phyloP scores from a whole-genome alignment of 1,284 basidiomycete species.

The Ganoderma boninense region DNA sequence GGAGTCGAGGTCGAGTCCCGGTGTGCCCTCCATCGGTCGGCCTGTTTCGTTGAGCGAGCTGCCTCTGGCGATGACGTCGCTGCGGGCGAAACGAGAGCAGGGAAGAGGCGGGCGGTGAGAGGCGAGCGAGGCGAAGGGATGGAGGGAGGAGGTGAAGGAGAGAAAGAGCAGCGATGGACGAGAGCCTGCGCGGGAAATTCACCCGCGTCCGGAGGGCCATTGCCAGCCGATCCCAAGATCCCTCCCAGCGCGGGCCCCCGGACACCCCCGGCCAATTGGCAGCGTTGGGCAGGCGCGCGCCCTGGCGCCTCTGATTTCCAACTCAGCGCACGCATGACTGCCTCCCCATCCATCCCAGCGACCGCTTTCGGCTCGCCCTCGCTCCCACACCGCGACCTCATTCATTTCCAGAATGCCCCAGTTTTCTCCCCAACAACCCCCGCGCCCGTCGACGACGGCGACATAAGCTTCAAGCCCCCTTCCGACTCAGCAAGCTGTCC shows the following conservation, averaged over 20 bases:
- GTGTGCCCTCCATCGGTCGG: slow-evolving; percentile 5
- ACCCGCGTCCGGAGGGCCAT: not conserved
- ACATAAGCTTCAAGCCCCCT: not conserved
- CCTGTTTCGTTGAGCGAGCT: not conserved
- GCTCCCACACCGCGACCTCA: not conserved
- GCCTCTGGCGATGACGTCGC: not conserved
- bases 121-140: not conserved
- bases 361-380: not conserved
- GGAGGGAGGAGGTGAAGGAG: slow-evolving; percentile 1
- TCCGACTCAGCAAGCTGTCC: not conserved
- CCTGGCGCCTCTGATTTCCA: not conserved
- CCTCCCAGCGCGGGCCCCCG: not conserved
- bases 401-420: not conserved
- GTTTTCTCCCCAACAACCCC: not conserved
- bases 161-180: not conserved
- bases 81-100: not conserved
- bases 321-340: slow-evolving; percentile 1
- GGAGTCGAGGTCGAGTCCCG: not conserved
- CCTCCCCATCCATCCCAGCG: not conserved
- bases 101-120: not conserved
- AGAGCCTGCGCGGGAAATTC: slow-evolving; percentile 6
- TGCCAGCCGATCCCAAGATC: slow-evolving; percentile 2
- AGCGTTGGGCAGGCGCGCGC: not conserved
- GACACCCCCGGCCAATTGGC: not conserved
- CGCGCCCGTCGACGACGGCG: not conserved